Percentiles rank a stretch among this genome's conserved stretches.
These are phyloP conservation scores for Cadophora malorum DNA, from an alignment of 2,329 filamentous ascomycete genomes.

Conservation along the genomic window DNA sequence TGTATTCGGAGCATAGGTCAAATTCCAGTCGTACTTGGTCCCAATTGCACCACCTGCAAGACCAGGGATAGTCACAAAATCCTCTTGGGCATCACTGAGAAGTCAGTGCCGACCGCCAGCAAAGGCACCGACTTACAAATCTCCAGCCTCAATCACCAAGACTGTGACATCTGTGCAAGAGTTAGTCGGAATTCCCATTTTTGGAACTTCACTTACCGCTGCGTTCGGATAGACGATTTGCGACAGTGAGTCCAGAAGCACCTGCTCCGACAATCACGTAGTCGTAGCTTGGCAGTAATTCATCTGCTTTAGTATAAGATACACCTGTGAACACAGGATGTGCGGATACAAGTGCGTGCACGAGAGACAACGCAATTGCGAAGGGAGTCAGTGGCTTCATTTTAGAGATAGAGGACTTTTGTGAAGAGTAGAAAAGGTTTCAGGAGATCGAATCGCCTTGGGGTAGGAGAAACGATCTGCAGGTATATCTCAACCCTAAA, in stretches of 20 bases:
- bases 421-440: neutral
- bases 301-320: neutral
- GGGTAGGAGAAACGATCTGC: too few species aligned
- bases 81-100: neutral
- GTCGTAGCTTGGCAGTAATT: neutral
- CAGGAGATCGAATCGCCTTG: too few species aligned
- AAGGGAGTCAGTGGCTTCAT: neutral
- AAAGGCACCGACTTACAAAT: neutral
- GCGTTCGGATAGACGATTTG: slow-evolving; percentile 27
- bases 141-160: slow-evolving; percentile 32
- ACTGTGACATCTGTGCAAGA: slow-evolving; percentile 15
- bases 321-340: neutral
- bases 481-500: too few species aligned
- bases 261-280: slow-evolving; percentile 22
- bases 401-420: neutral
- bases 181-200: neutral
- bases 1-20: slow-evolving; percentile 24
- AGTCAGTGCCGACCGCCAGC: neutral
- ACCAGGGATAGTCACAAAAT: slow-evolving; percentile 32
- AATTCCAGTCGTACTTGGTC: slow-evolving; percentile 29
- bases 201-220: neutral
- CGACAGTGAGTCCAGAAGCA: slow-evolving; percentile 28
- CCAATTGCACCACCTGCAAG: slow-evolving; percentile 12
- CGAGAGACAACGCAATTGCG: neutral
- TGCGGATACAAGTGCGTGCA: neutral